Conservation (phyloP, 345 rosid species). For the Luvunga scandens region DNA sequence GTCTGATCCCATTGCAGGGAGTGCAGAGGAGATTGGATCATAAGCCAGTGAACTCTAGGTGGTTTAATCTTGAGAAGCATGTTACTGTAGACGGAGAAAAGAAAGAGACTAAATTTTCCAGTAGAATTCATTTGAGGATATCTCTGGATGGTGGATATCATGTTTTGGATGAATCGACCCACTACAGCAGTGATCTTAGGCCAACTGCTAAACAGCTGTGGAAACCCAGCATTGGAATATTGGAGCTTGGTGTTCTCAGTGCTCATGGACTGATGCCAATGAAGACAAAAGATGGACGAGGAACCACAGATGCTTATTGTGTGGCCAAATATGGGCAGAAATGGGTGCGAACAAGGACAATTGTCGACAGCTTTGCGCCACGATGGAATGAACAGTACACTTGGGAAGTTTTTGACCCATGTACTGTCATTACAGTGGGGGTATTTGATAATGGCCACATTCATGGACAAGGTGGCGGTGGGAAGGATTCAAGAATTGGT, state of each 20-base stretch:
- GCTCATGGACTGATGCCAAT: constrained; percentile 86
- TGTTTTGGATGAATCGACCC: constrained; percentile 97
- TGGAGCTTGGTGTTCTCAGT: constrained; percentile 72
- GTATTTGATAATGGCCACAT: constrained; percentile 87
- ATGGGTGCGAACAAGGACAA: constrained; percentile 95
- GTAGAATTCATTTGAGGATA: constrained; percentile 80
- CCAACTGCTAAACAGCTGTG: constrained; percentile 95
- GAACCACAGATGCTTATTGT: constrained; percentile 94
- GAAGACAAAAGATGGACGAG: constrained; percentile 84
- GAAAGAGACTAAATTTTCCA: constrained; percentile 76
- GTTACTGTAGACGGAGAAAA: constrained; percentile 67
- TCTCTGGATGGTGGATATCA: constrained; percentile 97
- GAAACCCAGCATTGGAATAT: constrained; percentile 73
- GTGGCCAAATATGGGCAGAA: constrained; percentile 98
- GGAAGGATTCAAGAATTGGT: constrained; percentile 75
- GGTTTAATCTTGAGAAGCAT: constrained; percentile 90
- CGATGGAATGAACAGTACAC: constrained; percentile 98
- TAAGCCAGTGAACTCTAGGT: constrained; percentile 62
- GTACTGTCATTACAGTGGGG: constrained; percentile 93
- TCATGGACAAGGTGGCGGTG: constrained; percentile 49
- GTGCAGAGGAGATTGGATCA: constrained; percentile 86
- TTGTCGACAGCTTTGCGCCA: constrained; percentile 76
- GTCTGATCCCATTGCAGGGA: constrained; percentile 51
- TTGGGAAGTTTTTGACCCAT: constrained; percentile 96
- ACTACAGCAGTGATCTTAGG: constrained; percentile 88